Evolutionary conservation across 1,139 yeast species (phyloP).

Genomic region (Candida anutae): DNA sequence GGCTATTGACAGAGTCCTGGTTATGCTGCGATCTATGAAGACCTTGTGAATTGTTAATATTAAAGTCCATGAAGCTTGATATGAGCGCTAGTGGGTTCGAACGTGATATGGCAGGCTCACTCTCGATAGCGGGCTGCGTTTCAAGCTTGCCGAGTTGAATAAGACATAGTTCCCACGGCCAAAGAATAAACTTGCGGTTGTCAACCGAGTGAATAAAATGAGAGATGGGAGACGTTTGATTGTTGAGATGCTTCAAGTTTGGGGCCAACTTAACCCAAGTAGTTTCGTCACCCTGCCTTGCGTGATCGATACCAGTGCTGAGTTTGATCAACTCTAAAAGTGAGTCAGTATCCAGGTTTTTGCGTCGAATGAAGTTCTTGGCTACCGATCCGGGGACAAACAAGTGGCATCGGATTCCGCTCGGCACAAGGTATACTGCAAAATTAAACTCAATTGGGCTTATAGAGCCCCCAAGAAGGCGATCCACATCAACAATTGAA

Average conservation of each 20-base stretch:
- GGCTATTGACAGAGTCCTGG: neutral
- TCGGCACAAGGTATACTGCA: conserved; percentile 63
- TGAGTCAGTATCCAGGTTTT: conserved; percentile 16
- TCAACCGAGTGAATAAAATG: conserved; percentile 44
- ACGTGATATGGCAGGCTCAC: conserved; percentile 1
- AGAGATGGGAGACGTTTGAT: conserved; percentile 58
- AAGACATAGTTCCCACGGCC: conserved; percentile 66
- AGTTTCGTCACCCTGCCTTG: conserved; percentile 4
- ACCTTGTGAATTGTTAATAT: conserved; percentile 15
- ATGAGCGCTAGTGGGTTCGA: conserved; percentile 27
- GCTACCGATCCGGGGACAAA: conserved; percentile 44
- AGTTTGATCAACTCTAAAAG: conserved; percentile 42
- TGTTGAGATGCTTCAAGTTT: conserved; percentile 58
- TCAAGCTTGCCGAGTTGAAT: conserved; percentile 38
- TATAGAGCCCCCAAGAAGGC: neutral
- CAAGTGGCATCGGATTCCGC: conserved; percentile 65
- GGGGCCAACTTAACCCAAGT: conserved; percentile 66
- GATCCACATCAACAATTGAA: conserved; percentile 4
- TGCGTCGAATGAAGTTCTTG: conserved; percentile 24
- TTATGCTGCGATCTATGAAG: conserved; percentile 3
- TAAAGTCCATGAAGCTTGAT: conserved; percentile 31
- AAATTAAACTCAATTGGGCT: conserved; percentile 12
- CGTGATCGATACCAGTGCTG: conserved; percentile 44
- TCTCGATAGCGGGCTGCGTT: conserved; percentile 1
- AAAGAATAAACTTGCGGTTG: conserved; percentile 51